A percentile compares a stretch with the other conserved stretches of the same genome.
Conservation (phyloP, 768 basidiomycete species). For the Chalciporus piperatus region DNA sequence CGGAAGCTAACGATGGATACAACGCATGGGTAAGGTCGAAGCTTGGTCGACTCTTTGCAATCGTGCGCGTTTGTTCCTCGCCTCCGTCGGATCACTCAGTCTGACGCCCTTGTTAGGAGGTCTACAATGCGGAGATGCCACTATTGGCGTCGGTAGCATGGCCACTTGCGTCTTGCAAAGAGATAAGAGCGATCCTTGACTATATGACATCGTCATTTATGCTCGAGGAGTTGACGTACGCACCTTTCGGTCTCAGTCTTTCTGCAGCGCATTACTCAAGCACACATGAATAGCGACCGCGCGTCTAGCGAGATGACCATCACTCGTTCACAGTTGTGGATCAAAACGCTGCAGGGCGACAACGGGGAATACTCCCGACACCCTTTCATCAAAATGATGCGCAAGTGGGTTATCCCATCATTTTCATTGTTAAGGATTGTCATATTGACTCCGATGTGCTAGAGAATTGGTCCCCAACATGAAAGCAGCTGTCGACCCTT, state of each 20-base stretch:
- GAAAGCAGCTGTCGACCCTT: slow-evolving; percentile 21
- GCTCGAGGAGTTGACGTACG: slow-evolving; percentile 30
- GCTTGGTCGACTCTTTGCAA: slow-evolving; percentile 22
- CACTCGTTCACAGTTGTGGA: slow-evolving; percentile 22
- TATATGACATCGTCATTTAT: slow-evolving; percentile 32
- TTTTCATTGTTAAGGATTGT: background rate
- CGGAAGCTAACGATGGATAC: slow-evolving; percentile 19
- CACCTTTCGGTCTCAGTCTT: background rate
- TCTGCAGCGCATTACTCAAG: background rate
- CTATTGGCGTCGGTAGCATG: slow-evolving; percentile 24
- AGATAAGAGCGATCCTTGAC: slow-evolving; percentile 23
- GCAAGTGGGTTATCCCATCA: slow-evolving; percentile 13
- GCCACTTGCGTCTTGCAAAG: slow-evolving; percentile 20
- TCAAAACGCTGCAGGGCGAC: slow-evolving; percentile 21
- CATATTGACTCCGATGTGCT: background rate
- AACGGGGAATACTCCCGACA: slow-evolving; percentile 14
- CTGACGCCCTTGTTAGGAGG: slow-evolving; percentile 15
- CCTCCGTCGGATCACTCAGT: no score
- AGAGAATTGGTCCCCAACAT: slow-evolving; percentile 26
- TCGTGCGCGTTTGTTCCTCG: slow-evolving; percentile 11
- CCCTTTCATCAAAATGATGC: slow-evolving; percentile 27
- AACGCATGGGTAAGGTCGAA: slow-evolving; percentile 22
- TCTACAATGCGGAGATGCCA: slow-evolving; percentile 26
- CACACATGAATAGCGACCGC: slow-evolving; percentile 17
- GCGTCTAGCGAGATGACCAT: slow-evolving; percentile 20